These are phyloP conservation scores for Aeminium ludgeri DNA, from an alignment of 495 filamentous ascomycete species.

Conservation along the genomic window DNA sequence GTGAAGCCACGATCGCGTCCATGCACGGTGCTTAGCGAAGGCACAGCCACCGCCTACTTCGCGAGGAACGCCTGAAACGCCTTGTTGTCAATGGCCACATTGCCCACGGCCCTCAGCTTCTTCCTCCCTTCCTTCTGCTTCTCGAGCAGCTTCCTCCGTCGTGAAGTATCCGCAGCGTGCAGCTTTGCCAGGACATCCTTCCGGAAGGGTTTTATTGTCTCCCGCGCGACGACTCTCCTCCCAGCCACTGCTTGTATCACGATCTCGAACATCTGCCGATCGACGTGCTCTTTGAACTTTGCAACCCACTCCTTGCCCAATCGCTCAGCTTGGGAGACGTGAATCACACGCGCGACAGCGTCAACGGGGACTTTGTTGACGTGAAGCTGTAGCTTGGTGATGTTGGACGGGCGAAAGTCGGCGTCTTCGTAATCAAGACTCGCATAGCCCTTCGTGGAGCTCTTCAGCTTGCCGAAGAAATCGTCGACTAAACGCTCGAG, in stretches of 20 bases:
- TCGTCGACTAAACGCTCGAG: conserved; percentile 83
- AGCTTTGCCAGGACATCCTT: conserved; percentile 90
- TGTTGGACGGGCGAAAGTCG: conserved; percentile 59
- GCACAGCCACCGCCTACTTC: conserved; percentile 26
- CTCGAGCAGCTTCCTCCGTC: conserved; percentile 75
- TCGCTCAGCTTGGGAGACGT: conserved; percentile 56
- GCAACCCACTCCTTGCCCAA: conserved; percentile 75
- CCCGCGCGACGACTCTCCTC: conserved; percentile 67
- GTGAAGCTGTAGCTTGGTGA: conserved; percentile 80
- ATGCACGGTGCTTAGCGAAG: too few species aligned
- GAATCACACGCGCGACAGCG: conserved; percentile 80
- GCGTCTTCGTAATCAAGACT: conserved; percentile 92
- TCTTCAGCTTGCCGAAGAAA: conserved; percentile 93
- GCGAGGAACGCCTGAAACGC: conserved; percentile 83
- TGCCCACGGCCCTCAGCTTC: conserved; percentile 53
- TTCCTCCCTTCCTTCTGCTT: conserved; percentile 96
- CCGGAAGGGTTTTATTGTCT: conserved; percentile 90
- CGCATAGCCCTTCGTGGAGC: conserved; percentile 66
- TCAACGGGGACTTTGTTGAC: conserved; percentile 91
- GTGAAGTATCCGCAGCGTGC: conserved; percentile 72
- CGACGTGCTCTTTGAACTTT: conserved; percentile 94
- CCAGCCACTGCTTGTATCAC: conserved; percentile 86
- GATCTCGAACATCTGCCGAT: conserved; percentile 90
- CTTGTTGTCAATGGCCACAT: conserved; percentile 83
- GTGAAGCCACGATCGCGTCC: too few species aligned